Evolutionary conservation across 805 yeast genomes (phyloP).

Genomic region (Saccharomyces mikatae): DNA sequence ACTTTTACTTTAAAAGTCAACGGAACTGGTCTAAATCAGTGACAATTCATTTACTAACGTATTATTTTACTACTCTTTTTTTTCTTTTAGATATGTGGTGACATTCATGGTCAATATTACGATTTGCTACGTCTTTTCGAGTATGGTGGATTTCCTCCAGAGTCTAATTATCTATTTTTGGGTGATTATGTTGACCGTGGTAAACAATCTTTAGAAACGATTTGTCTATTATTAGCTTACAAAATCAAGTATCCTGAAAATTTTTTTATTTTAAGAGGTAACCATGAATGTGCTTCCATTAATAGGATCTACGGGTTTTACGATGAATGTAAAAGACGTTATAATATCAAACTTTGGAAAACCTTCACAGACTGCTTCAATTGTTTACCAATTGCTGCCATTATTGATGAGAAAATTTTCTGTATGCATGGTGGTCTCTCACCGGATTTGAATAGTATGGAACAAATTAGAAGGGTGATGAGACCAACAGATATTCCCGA

Average conservation of each 20-base stretch:
- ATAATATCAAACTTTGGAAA: slow-evolving; percentile 97
- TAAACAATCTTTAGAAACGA: slow-evolving; percentile 92
- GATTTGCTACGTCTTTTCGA: slow-evolving; percentile 91
- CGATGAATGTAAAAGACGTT: slow-evolving; percentile 97
- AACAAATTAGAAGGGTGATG: slow-evolving; percentile 97
- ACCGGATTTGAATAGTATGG: slow-evolving; percentile 96
- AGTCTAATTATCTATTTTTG: slow-evolving; percentile 87
- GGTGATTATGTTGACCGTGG: slow-evolving; percentile 99
- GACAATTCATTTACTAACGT: slow-evolving; percentile 8
- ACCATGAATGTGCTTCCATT: slow-evolving; percentile 97
- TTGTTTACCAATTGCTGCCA: slow-evolving; percentile 97
- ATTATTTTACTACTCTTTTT: not conserved
- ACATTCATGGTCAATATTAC: slow-evolving; percentile 96
- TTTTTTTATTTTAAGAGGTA: slow-evolving; percentile 92
- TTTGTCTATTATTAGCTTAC: slow-evolving; percentile 87
- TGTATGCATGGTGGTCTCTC: slow-evolving; percentile 99
- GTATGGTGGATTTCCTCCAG: slow-evolving; percentile 99
- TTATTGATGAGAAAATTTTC: slow-evolving; percentile 94
- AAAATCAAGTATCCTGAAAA: slow-evolving; percentile 97
- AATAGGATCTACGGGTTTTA: slow-evolving; percentile 96
- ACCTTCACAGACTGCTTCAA: slow-evolving; percentile 97
- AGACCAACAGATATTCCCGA: slow-evolving; percentile 99
- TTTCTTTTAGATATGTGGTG: slow-evolving; percentile 68
- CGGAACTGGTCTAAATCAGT: not conserved
- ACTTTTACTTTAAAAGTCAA: not conserved